Percentiles rank a stretch among this genome's conserved stretches.
Conservation (phyloP, 2,329 filamentous ascomycete species). For the Cladosporium halotolerans region DNA sequence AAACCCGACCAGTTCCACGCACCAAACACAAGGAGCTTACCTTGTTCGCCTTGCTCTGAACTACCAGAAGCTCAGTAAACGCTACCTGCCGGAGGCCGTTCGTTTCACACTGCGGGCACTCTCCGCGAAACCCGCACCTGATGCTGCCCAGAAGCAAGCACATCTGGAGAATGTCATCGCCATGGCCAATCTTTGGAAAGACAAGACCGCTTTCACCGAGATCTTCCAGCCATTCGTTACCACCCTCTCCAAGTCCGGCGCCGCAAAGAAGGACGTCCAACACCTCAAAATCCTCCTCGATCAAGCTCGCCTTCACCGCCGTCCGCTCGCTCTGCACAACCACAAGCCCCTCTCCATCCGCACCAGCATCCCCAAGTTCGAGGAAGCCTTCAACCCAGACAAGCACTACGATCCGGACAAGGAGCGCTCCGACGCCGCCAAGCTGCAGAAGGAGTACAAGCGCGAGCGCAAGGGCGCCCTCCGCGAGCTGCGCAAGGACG, state of each 20-base stretch:
- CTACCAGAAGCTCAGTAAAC: constrained; percentile 76
- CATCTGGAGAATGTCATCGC: constrained; percentile 60
- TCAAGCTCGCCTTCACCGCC: constrained; percentile 59
- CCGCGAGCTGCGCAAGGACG: constrained; percentile 90
- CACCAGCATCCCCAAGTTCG: constrained; percentile 85
- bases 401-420: constrained; percentile 96
- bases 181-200: constrained; percentile 67
- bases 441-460: constrained; percentile 86
- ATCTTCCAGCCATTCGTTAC: constrained; percentile 58
- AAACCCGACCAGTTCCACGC: constrained; percentile 59
- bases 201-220: constrained; percentile 69
- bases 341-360: constrained; percentile 86
- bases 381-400: constrained; percentile 87
- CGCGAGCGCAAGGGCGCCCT: constrained; percentile 91
- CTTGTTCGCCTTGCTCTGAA: constrained; percentile 71
- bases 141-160: constrained; percentile 36
- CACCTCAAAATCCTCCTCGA: constrained; percentile 57
- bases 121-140: constrained; percentile 33
- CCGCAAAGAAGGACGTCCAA: constrained; percentile 45
- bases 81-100: constrained; percentile 83
- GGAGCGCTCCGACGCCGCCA: constrained; percentile 77
- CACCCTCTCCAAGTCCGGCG: constrained; percentile 26
- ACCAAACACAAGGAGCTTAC: constrained; percentile 67
- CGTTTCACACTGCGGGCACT: constrained; percentile 75
- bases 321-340: constrained; percentile 80